Base-by-base conservation (phyloP, 2,329 filamentous ascomycete genomes). In the Fusarium sp. region DNA sequence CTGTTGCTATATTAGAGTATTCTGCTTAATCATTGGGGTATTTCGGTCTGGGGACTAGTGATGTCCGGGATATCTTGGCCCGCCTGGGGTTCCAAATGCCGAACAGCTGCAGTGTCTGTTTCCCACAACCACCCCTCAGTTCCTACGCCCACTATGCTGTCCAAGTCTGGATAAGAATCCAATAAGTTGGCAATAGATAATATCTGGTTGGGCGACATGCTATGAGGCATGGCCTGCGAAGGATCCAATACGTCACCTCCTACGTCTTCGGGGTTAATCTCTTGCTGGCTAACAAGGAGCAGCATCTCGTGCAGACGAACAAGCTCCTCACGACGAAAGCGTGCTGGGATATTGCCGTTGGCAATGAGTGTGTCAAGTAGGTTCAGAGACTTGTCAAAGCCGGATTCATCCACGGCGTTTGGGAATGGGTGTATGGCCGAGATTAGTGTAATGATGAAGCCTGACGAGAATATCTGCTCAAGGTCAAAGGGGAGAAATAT, bases 401-500 rank as follows among this genome's bases (percentile, higher is more conserved):
- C 25, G 1, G 66, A 43, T 11, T 37, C 34, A 10, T 68, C 66
- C 0, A 57, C 54, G 11, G 64, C 39, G 10, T 68, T 56, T 1
- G 41, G 41, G 23, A 56, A 43, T 2, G 66, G 54, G 14, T 65
- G 54, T 6, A 68, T 37, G 7, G 66, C 61, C 8, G 45, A 60
- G 6, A 64, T 25, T 8, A 68, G 56, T 10, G 66, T 37, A 1
- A 68, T 43, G 20, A 68, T 63, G 52, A 68, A 68, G 11, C 62
- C 67, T 4, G 67, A 64, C 1, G 63, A 69, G 20, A 66, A 69
- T 16, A 64, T 64, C 10, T 54, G 39, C 14, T 69, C 67, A 2
- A 66, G 30, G 8, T 69, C 63, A 27, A 69, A 69, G 14, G 67
- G 67, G 8, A 69, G 63, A 27, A 69, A 66, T 6, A 27, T 56